Conservation (phyloP, 2,329 filamentous ascomycete genomes). For the Orbilia quercus region DNA sequence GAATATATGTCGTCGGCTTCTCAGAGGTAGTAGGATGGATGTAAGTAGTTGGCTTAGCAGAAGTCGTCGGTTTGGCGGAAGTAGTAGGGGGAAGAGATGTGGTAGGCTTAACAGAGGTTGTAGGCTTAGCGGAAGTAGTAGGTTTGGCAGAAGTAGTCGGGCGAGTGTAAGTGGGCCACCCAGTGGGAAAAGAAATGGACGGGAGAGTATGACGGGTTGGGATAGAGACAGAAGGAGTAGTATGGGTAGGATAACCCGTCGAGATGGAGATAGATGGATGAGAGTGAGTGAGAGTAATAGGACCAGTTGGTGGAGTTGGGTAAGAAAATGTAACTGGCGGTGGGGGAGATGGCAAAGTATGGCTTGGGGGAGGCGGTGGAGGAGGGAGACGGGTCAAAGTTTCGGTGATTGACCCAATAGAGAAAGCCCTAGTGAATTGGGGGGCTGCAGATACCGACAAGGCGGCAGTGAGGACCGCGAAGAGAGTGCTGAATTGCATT, state of each 20-base stretch:
- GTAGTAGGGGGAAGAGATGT: too few relatives aligned
- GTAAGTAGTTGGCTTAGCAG: too few relatives aligned
- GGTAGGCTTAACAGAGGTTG: too few relatives aligned
- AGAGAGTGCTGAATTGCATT: conserved; percentile 41
- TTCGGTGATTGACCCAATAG: conserved; percentile 18
- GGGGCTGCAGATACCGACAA: conserved; percentile 44
- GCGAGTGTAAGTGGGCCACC: conserved; percentile 30
- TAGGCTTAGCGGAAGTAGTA: too few relatives aligned
- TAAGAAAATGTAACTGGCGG: too few relatives aligned
- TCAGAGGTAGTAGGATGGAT: too few relatives aligned
- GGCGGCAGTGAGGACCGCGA: conserved; percentile 29
- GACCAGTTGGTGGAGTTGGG: too few relatives aligned
- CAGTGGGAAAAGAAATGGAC: neutral
- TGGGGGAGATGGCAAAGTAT: too few relatives aligned
- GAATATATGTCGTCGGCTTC: too few relatives aligned
- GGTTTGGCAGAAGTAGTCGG: conserved; percentile 13
- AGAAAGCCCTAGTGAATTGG: conserved; percentile 37
- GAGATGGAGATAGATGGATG: conserved; percentile 6
- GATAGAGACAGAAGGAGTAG: conserved; percentile 5
- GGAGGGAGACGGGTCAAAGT: neutral
- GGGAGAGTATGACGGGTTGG: too few relatives aligned
- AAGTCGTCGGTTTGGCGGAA: too few relatives aligned
- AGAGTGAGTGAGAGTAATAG: conserved; percentile 12
- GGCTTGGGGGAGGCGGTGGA: too few relatives aligned
- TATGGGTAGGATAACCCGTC: conserved; percentile 12